Conservation (phyloP, 257 asterid genomes). For the Verbena officinalis region DNA sequence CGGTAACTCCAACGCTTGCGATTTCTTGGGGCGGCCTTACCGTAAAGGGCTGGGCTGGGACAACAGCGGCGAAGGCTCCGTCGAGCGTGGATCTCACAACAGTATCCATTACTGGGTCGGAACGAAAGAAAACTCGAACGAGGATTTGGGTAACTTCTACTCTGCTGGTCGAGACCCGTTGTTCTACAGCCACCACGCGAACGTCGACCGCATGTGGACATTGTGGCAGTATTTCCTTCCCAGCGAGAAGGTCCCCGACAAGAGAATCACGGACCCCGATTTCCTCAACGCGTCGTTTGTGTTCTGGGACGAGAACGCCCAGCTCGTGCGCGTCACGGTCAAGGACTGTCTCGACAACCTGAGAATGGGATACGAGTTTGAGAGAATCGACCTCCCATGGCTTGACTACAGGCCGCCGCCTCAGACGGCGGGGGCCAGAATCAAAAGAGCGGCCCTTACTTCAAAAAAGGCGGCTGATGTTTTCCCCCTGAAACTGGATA, state of each 20-base stretch:
- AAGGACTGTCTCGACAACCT: constrained; percentile 25
- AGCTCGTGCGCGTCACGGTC: constrained; percentile 31
- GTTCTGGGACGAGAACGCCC: constrained; percentile 37
- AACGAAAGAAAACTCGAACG: constrained; percentile 1
- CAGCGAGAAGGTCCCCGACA: constrained; percentile 25
- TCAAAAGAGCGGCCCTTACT: neutral
- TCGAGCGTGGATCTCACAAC: constrained; percentile 19
- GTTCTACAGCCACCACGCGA: constrained; percentile 36
- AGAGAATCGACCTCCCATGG: constrained; percentile 36
- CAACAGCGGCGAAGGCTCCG: neutral
- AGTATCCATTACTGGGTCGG: constrained; percentile 12
- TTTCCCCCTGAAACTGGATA: constrained; percentile 33
- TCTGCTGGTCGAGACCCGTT: constrained; percentile 35
- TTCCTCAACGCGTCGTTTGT: constrained; percentile 30
- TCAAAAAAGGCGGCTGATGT: neutral
- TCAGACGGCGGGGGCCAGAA: constrained; percentile 25
- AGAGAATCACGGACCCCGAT: constrained; percentile 28
- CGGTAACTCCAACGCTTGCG: constrained; percentile 26
- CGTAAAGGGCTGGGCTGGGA: too few relatives aligned
- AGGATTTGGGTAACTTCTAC: constrained; percentile 38
- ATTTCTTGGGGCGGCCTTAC: constrained; percentile 36
- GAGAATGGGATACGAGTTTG: constrained; percentile 31
- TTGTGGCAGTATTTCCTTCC: constrained; percentile 32
- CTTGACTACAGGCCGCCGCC: constrained; percentile 31
- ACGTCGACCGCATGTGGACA: constrained; percentile 38